phyloP scores from a whole-genome alignment of 768 basidiomycete genomes.

The Mycena rosella region DNA sequence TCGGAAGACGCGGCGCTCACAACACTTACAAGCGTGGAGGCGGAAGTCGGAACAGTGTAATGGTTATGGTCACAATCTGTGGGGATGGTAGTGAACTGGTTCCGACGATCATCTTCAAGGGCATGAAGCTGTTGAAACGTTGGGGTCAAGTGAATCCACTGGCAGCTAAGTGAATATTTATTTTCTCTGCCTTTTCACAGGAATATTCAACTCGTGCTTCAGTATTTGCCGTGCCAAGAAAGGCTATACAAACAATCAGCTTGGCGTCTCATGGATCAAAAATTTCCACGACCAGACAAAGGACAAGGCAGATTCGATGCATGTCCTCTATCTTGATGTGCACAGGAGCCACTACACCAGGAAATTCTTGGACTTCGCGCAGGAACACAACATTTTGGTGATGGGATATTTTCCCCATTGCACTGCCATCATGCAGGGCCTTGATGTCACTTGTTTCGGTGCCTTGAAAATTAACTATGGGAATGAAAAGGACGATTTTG shows the following conservation, averaged over 20 bases:
- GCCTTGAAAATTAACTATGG: constrained; percentile 5
- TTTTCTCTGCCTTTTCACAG: not conserved
- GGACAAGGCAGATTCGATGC: not conserved
- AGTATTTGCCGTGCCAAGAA: not conserved
- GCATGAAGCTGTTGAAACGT: constrained; percentile 6
- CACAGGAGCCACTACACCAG: not conserved
- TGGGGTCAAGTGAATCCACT: constrained; percentile 28
- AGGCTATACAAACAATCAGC: not conserved
- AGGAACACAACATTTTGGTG: not conserved
- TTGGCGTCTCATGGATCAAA: not conserved
- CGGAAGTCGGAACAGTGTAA: not conserved
- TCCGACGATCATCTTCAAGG: constrained; percentile 30
- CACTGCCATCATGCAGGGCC: constrained; percentile 2
- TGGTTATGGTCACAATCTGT: constrained; percentile 24
- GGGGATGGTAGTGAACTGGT: constrained; percentile 18
- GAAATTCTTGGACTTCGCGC: not conserved
- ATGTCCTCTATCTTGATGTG: not conserved
- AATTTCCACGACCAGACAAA: constrained; percentile 1
- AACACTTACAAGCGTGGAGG: too few species aligned
- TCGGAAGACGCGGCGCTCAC: too few species aligned
- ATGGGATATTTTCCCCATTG: constrained; percentile 3
- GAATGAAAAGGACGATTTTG: constrained; percentile 13
- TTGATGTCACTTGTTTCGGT: constrained; percentile 1
- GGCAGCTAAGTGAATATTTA: too few species aligned
- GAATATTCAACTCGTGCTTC: not conserved